Evolutionary conservation across 768 basidiomycete genomes (phyloP).

Genomic region (Russula ochroleuca): DNA sequence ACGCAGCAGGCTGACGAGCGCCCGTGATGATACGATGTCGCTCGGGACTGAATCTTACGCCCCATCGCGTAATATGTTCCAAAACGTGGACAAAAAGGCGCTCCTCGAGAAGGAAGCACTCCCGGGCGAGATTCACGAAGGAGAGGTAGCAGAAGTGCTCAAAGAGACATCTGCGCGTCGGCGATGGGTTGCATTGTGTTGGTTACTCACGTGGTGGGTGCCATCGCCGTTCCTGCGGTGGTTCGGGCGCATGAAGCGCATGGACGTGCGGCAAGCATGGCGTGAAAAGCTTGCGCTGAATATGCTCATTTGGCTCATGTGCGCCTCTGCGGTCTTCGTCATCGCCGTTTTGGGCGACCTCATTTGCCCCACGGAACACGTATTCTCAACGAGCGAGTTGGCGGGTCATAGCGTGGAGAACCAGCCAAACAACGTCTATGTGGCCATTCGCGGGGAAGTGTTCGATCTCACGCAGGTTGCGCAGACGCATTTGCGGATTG

Average conservation of each 20-base stretch:
- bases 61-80: conserved; percentile 94
- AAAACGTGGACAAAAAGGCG: conserved; percentile 68
- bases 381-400: conserved; percentile 78
- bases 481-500: conserved; percentile 57
- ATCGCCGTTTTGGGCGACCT: conserved; percentile 82
- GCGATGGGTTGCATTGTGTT: conserved; percentile 83
- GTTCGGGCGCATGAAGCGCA: conserved; percentile 88
- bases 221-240: conserved; percentile 65
- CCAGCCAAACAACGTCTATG: conserved; percentile 71
- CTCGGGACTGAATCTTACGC: conserved; percentile 93
- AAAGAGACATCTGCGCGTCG: conserved; percentile 77
- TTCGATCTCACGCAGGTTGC: conserved; percentile 78
- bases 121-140: conserved; percentile 80
- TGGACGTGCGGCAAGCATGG: conserved; percentile 95
- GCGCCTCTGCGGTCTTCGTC: conserved; percentile 85
- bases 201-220: conserved; percentile 90
- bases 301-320: conserved; percentile 92
- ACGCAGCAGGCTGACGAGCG: conserved; percentile 70
- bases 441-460: conserved; percentile 87
- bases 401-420: conserved; percentile 58
- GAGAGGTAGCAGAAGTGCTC: conserved; percentile 83
- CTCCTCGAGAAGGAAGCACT: conserved; percentile 77
- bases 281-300: conserved; percentile 94
- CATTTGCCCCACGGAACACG: conserved; percentile 93
- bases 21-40: conserved; percentile 71